A percentile compares a stretch with the other conserved stretches of the same genome.
Evolutionary conservation across 192 early-diverging fungal species (phyloP).

Genomic region (Umbelopsis vinacea): DNA sequence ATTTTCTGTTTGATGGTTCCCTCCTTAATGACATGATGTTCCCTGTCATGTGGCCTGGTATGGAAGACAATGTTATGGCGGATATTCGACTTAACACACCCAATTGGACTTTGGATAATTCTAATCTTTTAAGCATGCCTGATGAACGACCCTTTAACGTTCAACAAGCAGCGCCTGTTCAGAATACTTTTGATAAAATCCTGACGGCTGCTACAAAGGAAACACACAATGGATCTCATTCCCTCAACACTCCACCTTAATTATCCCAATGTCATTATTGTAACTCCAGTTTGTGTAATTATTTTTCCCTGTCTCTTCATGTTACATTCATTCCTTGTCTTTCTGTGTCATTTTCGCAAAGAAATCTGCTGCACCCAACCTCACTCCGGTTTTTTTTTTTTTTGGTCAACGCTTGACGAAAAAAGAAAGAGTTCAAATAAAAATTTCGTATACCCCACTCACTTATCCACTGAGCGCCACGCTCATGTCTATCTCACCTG

Average conservation of each 20-base stretch:
- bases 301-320: neutral
- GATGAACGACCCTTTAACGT: constrained; percentile 17
- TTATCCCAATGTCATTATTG: constrained; percentile 14
- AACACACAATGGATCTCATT: neutral
- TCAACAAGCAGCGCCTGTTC: neutral
- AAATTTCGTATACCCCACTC: constrained; percentile 8
- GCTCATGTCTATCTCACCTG: too few species aligned
- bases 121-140: constrained; percentile 10
- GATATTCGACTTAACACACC: constrained; percentile 1
- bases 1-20: constrained; percentile 23
- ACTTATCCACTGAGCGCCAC: neutral
- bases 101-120: constrained; percentile 5
- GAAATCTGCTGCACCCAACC: neutral
- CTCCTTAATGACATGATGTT: constrained; percentile 26
- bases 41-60: constrained; percentile 4
- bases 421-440: neutral
- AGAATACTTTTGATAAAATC: neutral
- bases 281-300: constrained; percentile 17
- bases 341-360: constrained; percentile 6
- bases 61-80: constrained; percentile 1
- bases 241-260: constrained; percentile 1
- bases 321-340: too few species aligned
- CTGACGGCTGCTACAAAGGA: neutral
- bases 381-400: neutral
- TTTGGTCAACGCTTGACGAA: neutral